Base-by-base conservation (phyloP, 2,329 filamentous ascomycete genomes). In the Fusarium xyrophilum region DNA sequence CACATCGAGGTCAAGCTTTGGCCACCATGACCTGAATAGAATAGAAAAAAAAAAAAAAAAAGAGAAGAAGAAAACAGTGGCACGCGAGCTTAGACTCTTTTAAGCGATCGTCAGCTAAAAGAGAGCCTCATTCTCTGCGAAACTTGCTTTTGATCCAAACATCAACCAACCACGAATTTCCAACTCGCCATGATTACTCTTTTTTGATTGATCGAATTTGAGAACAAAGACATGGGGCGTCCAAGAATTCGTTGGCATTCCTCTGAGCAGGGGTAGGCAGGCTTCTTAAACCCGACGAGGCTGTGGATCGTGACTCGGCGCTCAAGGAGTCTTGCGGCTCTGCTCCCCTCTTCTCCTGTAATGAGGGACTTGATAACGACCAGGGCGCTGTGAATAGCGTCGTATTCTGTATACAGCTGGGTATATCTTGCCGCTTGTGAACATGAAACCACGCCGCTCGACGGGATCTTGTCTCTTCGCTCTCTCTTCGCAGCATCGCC, bases 401-500 rank as follows among this genome's bases (percentile, higher is more conserved):
- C 54, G 38, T 36, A 40, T 51, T 44, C 30, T 35, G 23, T 57
- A 54, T 56, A 40, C 28, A 23, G 13, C 23, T 30, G 23, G 40
- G 36, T 39, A 39, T 32, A 40, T 32, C 27, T 32, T 25, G 21
- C 23, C 40, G 32, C 50, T 65, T 35, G 67, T 56, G 54, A 62
- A 51, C 47, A 71, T 69, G 66, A 43, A 21, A 32, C 36, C 39
- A 25, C 33, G 19, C 38, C 30, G 25, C 42, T 46, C 36, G 25
- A 30, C 56, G 51, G 39, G 14, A 48, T 36, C 25, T 30, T 36
- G 28, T 46, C 39, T 25, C 28, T 28, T 43, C 25, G 48, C 43
- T 59, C 32, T 55, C 23, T 27, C 33, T 44, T 39, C 35, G n/a
- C 53, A 53, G 57, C 55, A 36, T 62, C 63, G 85, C 85, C 74